Evolutionary conservation across 495 filamentous ascomycete species (phyloP), one percentile per base, ranked within the genome.

Genomic region (Aspergillus hancockii): DNA sequence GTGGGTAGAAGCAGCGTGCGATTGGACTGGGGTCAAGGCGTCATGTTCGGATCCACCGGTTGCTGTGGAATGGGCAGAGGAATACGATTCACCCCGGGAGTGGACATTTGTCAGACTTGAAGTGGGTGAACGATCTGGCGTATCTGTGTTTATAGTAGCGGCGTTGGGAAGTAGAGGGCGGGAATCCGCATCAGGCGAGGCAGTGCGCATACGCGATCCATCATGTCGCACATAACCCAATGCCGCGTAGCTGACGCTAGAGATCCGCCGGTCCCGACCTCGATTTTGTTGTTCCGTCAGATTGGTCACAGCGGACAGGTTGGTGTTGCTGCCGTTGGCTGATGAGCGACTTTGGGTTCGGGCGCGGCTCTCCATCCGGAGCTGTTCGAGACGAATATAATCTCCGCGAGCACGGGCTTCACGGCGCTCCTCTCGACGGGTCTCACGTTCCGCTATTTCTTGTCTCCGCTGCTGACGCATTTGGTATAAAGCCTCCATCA

Each of bases 401-500:
- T 96, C 90, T 12, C 90, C 88, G 32, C 84, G 77, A 32, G 81
- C 82, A 51, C 90, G 84, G 4, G 91, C 91, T 63, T 90, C 87
- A 49, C 83, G 77, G 40, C 88, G 74, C 60, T 83, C 72, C 52
- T 82, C 81, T 38, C 88, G 77, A 31, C 90, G 81, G 55, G 88
- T 83, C 55, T 97, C 90, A 7, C 92, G 85, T 52, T 92, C 92
- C 7, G 84, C 84, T 32, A 85, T 79, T 69, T 96, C 90, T 41
- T 81, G 79, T 34, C 93, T 85, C 46, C 94, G 84, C 18, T 90
- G 85, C 4, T 89, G 71, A 23, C 94, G 90, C 47, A 98, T 90
- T 67, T 96, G 90, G 73, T 96, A 98, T 23, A 98, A 71, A 8
- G 90, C 81, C 47, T 93, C 89, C 94, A 98, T 98, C 66, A 98